phyloP scores from a whole-genome alignment of 495 filamentous ascomycete genomes.

The Oleoguttula mirabilis region DNA sequence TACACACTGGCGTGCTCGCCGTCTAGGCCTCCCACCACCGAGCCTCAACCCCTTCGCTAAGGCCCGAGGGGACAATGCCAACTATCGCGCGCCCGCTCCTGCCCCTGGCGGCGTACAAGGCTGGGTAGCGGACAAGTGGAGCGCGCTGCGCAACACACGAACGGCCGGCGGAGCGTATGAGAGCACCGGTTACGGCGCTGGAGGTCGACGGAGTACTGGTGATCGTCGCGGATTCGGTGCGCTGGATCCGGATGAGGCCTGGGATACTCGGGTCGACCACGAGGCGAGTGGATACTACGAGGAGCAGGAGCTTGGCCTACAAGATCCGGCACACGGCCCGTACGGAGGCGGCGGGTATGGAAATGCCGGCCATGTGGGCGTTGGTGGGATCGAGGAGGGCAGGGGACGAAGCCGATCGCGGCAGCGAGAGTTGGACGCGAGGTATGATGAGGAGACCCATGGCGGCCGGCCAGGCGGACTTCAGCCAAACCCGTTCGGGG shows the following conservation, averaged over 20 bases:
- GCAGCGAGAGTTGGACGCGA: constrained; percentile 26
- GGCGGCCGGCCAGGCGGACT: neutral
- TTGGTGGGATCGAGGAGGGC: constrained; percentile 18
- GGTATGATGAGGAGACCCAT: constrained; percentile 27
- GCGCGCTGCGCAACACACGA: constrained; percentile 40
- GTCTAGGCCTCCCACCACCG: constrained; percentile 53
- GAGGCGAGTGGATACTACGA: constrained; percentile 48
- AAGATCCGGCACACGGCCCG: constrained; percentile 21
- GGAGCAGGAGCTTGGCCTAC: constrained; percentile 48
- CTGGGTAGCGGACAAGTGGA: constrained; percentile 44
- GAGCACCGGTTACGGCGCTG: constrained; percentile 30
- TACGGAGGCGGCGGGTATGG: constrained; percentile 29
- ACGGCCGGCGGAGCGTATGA: constrained; percentile 57
- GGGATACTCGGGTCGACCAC: constrained; percentile 54
- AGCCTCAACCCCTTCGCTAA: constrained; percentile 50
- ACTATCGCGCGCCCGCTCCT: constrained; percentile 39
- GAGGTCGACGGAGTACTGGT: constrained; percentile 1
- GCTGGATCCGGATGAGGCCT: constrained; percentile 61
- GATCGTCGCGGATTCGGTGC: constrained; percentile 28
- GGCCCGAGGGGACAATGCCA: constrained; percentile 30
- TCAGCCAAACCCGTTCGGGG: constrained; percentile 29
- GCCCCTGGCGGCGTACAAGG: constrained; percentile 45
- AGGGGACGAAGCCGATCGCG: constrained; percentile 19
- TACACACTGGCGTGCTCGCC: constrained; percentile 47
- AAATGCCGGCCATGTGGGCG: constrained; percentile 11